phyloP scores from a whole-genome alignment of 2,329 filamentous ascomycete species.

The Pseudogymnoascus sp. region DNA sequence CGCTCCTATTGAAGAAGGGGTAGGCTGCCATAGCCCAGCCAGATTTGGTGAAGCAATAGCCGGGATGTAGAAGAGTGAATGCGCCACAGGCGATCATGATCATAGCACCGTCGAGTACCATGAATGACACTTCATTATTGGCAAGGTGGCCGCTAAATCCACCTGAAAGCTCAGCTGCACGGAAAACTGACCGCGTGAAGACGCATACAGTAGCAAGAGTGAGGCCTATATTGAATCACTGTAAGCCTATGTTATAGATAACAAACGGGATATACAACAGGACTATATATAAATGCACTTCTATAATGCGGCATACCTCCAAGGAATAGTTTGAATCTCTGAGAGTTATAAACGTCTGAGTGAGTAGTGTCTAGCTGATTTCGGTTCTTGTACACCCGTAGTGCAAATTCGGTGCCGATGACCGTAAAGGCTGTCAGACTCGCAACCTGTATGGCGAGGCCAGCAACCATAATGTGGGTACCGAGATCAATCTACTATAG shows the following conservation, averaged over 20 bases:
- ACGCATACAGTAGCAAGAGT: slow-evolving; percentile 43
- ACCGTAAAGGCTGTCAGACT: slow-evolving; percentile 34
- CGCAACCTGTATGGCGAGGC: slow-evolving; percentile 50
- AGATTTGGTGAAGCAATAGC: not conserved
- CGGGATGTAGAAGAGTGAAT: not conserved
- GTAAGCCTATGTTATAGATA: slow-evolving; percentile 29
- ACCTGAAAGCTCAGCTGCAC: slow-evolving; percentile 47
- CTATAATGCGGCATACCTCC: slow-evolving; percentile 8
- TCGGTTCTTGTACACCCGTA: slow-evolving; percentile 5
- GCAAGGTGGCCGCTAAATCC: slow-evolving; percentile 45
- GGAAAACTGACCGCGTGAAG: slow-evolving; percentile 46
- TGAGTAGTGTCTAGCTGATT: slow-evolving; percentile 6
- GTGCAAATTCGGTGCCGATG: slow-evolving; percentile 15
- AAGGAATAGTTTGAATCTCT: slow-evolving; percentile 15
- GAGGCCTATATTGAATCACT: slow-evolving; percentile 32
- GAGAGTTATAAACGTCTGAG: slow-evolving; percentile 13
- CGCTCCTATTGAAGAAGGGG: not conserved
- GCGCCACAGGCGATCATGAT: slow-evolving; percentile 29
- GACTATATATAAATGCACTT: not conserved
- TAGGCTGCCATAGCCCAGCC: not conserved
- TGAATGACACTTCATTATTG: slow-evolving; percentile 36
- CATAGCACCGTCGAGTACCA: slow-evolving; percentile 36
- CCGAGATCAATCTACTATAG: slow-evolving; percentile 32
- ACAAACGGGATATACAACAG: no score
- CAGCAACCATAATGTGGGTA: slow-evolving; percentile 50